A percentile compares a stretch with the other conserved stretches of the same genome.
Evolutionary conservation across 345 rosid species (phyloP).

Genomic region (Aquilaria yunnanensis): DNA sequence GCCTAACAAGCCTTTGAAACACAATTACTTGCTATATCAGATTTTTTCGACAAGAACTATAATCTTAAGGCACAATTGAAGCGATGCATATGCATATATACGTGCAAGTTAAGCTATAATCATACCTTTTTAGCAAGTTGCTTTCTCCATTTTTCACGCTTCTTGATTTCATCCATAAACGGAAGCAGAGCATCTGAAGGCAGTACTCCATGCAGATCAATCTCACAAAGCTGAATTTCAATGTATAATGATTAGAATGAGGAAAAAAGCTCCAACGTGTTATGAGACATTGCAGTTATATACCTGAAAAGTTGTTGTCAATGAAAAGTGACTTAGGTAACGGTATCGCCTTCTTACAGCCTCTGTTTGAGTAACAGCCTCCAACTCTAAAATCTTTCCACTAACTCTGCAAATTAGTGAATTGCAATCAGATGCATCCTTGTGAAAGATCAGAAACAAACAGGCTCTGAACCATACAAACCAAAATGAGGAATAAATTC

Average conservation of each 20-base stretch:
- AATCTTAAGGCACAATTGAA: too few relatives aligned
- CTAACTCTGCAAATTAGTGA: constrained; percentile 43
- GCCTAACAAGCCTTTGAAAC: too few relatives aligned
- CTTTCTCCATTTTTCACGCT: constrained; percentile 80
- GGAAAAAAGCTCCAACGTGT: constrained; percentile 3
- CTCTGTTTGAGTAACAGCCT: constrained; percentile 79
- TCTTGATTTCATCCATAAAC: constrained; percentile 80
- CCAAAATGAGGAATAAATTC: neutral
- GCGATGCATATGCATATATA: too few relatives aligned
- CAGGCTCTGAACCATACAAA: neutral
- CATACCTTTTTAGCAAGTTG: constrained; percentile 60
- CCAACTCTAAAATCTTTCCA: constrained; percentile 83
- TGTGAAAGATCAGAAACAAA: neutral
- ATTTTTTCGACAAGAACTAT: too few relatives aligned
- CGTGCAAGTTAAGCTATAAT: too few relatives aligned
- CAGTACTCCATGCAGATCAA: constrained; percentile 62
- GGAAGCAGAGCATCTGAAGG: constrained; percentile 69
- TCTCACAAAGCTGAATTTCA: constrained; percentile 75
- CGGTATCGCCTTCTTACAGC: constrained; percentile 83
- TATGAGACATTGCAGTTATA: neutral
- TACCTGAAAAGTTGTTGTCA: constrained; percentile 85
- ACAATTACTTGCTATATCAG: too few relatives aligned
- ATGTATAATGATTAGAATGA: constrained; percentile 4
- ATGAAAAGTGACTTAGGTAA: constrained; percentile 84
- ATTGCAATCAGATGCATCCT: neutral